phyloP scores from a whole-genome alignment of 192 early-diverging fungal genomes.

The Coemansia sp. region DNA sequence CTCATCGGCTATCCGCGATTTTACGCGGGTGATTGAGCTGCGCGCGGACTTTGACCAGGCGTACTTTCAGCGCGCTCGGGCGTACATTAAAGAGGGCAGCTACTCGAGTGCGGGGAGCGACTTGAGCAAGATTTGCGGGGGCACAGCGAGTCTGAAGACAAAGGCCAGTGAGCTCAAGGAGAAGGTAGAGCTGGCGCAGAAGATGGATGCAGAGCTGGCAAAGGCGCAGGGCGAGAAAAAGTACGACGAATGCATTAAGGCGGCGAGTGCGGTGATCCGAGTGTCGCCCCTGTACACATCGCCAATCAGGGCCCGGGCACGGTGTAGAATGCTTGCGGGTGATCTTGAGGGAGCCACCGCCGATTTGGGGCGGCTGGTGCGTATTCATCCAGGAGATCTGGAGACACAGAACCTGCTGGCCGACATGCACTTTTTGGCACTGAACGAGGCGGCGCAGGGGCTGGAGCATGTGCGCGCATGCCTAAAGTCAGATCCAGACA shows the following conservation, averaged over 20 bases:
- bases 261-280: slow-evolving; percentile 56
- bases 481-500: slow-evolving; percentile 85
- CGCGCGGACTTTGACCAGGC: slow-evolving; percentile 82
- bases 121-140: slow-evolving; percentile 32
- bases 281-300: slow-evolving; percentile 58
- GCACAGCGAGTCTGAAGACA: slow-evolving; percentile 14
- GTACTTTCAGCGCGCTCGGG: slow-evolving; percentile 68
- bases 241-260: slow-evolving; percentile 58
- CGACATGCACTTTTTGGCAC: slow-evolving; percentile 65
- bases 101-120: slow-evolving; percentile 65
- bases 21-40: slow-evolving; percentile 72
- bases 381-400: slow-evolving; percentile 67
- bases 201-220: slow-evolving; percentile 39
- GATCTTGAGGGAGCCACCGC: slow-evolving; percentile 85
- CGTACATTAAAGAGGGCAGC: slow-evolving; percentile 67
- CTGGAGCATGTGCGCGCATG: slow-evolving; percentile 78
- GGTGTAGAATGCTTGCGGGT: slow-evolving; percentile 69
- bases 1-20: slow-evolving; percentile 75
- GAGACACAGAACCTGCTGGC: slow-evolving; percentile 65
- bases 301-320: slow-evolving; percentile 65
- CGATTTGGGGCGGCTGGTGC: slow-evolving; percentile 75
- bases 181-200: slow-evolving; percentile 51
- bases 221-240: slow-evolving; percentile 44
- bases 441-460: slow-evolving; percentile 72
- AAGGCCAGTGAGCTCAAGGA: slow-evolving; percentile 36